A percentile compares a stretch with the other conserved stretches of the same genome.
These are phyloP conservation scores for Fusarium transvaalense DNA, from an alignment of 2,329 filamentous ascomycete species.

Conservation along the genomic window DNA sequence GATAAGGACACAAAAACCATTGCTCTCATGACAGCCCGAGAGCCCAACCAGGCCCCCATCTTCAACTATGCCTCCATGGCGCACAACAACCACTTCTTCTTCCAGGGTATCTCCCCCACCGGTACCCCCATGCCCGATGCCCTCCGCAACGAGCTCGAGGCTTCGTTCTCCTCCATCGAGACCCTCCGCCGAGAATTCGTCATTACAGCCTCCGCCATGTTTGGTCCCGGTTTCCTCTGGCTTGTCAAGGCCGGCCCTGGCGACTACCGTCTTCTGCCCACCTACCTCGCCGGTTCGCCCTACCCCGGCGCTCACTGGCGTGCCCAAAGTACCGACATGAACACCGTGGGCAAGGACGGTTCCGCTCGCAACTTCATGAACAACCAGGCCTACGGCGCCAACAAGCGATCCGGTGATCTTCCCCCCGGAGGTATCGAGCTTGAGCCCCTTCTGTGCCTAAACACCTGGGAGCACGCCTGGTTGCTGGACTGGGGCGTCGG, in stretches of 20 bases:
- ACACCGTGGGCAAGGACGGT: slow-evolving; percentile 64
- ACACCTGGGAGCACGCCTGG: slow-evolving; percentile 97
- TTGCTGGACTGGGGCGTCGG: slow-evolving; percentile 80
- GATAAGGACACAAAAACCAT: slow-evolving; percentile 74
- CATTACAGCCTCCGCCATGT: slow-evolving; percentile 87
- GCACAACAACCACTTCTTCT: slow-evolving; percentile 91
- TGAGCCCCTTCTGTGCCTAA: slow-evolving; percentile 87
- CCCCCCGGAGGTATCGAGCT: slow-evolving; percentile 77
- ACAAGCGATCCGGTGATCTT: slow-evolving; percentile 52
- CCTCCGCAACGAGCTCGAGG: slow-evolving; percentile 71
- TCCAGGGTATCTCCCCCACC: slow-evolving; percentile 64
- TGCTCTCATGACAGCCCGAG: slow-evolving; percentile 80
- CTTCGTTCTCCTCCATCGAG: slow-evolving; percentile 84
- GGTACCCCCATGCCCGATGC: slow-evolving; percentile 65
- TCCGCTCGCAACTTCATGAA: slow-evolving; percentile 56
- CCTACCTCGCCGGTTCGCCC: slow-evolving; percentile 92
- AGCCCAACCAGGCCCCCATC: slow-evolving; percentile 79
- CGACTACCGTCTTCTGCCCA: slow-evolving; percentile 79
- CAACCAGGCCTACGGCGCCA: slow-evolving; percentile 52
- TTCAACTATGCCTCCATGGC: slow-evolving; percentile 99
- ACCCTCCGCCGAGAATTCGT: slow-evolving; percentile 85
- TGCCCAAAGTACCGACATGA: slow-evolving; percentile 76
- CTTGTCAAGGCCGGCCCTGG: slow-evolving; percentile 72
- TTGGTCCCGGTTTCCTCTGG: slow-evolving; percentile 98
- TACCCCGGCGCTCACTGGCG: slow-evolving; percentile 88